Evolutionary conservation across 2,329 filamentous ascomycete genomes (phyloP), one percentile per base, ranked within the genome.

Genomic region (Stachybotrys echinatus): DNA sequence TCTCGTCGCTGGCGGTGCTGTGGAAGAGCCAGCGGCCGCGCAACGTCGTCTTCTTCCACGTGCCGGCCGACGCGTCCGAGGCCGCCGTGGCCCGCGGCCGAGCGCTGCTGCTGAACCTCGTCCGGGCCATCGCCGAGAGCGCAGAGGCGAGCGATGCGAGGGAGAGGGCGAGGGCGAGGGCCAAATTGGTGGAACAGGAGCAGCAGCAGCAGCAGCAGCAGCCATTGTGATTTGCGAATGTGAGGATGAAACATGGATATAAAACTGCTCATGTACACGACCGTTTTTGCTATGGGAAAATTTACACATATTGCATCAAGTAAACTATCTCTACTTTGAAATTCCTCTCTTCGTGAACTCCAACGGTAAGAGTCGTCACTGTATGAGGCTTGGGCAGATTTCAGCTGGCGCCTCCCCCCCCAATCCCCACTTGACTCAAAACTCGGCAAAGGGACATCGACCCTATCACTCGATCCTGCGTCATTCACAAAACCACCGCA

Each of bases 11-110:
- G 57, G 75, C 85, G 19, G 70, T 83, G 51, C 67, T 83, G 34
- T 72, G 70, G 58, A 77, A 75, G 61, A 65, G 71, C 44, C 59
- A 71, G 42, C 62, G 73, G 52, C 67, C 69, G 19, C 69, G 69
- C 49, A 77, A 77, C 50, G 81, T 87, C 5, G 66, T 85, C 2
- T 92, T 92, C 64, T 68, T 91, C 48, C 88, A 92, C 65, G 87
- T 92, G 2, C 88, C 88, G 1, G 75, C 79, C 6, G 74, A 79
- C 22, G 72, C 76, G 8, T 74, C 79, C 20, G 71, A 79, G 34
- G 67, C 70, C 19, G 68, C 68, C 17, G 58, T 85, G 12, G 61
- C 63, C 21, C 68, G 63, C 3, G 83, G 83, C 4, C 71, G 69
- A n/a, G 73, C 78, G 51, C 62, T 84, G 34, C 68, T 74, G 3